Evolutionary conservation across 306 rosid species (phyloP), one percentile per base, ranked within the genome.

Genomic region (Glycine latifolia): DNA sequence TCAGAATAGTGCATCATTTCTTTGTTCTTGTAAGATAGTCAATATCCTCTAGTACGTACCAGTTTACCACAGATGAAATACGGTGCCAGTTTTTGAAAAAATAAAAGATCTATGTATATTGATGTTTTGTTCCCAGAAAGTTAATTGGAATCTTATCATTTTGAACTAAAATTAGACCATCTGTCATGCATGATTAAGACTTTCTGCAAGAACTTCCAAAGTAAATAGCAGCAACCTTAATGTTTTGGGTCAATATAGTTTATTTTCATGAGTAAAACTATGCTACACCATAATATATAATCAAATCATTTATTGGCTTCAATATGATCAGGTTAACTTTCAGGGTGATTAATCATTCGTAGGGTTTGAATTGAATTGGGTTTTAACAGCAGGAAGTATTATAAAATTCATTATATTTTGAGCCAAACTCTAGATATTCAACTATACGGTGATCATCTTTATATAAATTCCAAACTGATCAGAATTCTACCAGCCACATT

Each of bases 91-190:
- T 63, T n/a, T 8, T 10, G 10, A 73, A 73, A 8, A 35, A 73
- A 3, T 8, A 14, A 54, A 52, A 53, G 1, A 55, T 62, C 2
- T 63, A 37, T 37, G 7, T 33, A 65, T 77, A 0, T 46, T n/a
- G 35, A 56, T 80, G 46, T 61, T 70, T 71, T 17, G 15, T 71
- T 71, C 59, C 61, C 13, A 47, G 55, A 39, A 50, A 71, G 54
- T 61, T 41, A 31, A 37, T 71, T 72, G 67, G 67, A 47, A 76
- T 60, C 35, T 47, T 31, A 60, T 61, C 71, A 11, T 12, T 65
- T 15, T 65, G 54, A 77, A 35, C 7, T 50, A 16, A 39, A 35
- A 49, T 77, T 65, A 35, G 81, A 44, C 8, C 52, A 37, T 2
- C 1, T 41, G 33, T 26, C 56, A 16, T 67, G 35, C 73, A 15